phyloP scores from a whole-genome alignment of 2,329 filamentous ascomycete genomes.

The Cadophora malorum region DNA sequence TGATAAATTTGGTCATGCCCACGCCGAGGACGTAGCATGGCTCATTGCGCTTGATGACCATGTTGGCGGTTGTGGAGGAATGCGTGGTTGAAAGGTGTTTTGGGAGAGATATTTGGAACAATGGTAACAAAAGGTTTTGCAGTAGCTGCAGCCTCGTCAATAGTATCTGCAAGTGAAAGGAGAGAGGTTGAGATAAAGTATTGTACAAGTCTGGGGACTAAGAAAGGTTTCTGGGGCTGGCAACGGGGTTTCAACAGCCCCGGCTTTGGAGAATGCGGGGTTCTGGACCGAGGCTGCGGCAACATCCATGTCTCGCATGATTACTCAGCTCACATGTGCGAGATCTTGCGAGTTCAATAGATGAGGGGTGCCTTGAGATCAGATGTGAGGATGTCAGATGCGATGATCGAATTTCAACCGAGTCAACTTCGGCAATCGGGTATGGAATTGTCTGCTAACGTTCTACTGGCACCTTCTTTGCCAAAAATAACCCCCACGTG shows the following conservation, averaged over 20 bases:
- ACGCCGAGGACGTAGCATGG: conserved; percentile 86
- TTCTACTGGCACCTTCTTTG: neutral
- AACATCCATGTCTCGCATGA: neutral
- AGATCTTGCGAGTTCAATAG: neutral
- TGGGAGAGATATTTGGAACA: no score
- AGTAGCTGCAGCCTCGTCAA: no score
- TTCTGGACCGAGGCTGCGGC: conserved; percentile 3
- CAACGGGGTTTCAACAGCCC: neutral
- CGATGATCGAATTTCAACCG: neutral
- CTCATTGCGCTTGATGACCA: conserved; percentile 34
- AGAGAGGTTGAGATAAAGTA: neutral
- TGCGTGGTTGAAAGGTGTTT: no score
- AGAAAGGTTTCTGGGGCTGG: neutral
- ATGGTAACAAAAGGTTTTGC: no score
- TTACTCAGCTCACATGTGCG: conserved; percentile 15
- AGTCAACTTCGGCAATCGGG: neutral
- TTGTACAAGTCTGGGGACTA: neutral
- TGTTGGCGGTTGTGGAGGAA: conserved; percentile 13
- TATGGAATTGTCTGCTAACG: neutral
- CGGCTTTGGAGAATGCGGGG: conserved; percentile 15
- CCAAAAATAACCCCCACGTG: neutral
- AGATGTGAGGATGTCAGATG: neutral
- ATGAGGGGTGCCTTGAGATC: no score
- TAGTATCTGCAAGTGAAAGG: neutral
- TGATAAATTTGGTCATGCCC: conserved; percentile 99